Base-by-base conservation (phyloP, 805 yeast genomes). In the Dipodascopsis uninucleata region DNA sequence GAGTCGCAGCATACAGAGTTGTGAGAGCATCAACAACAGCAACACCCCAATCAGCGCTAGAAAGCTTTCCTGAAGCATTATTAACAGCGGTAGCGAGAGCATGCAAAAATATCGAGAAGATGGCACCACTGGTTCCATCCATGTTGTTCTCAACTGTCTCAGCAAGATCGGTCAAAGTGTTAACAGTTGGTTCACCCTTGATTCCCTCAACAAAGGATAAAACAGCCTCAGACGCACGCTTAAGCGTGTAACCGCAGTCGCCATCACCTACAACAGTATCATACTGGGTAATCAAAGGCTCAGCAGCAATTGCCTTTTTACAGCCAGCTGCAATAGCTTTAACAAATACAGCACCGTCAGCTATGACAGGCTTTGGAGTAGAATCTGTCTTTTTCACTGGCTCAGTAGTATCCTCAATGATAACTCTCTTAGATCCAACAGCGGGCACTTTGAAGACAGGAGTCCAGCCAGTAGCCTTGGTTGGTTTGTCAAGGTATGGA, bases 121-220 rank as follows among this genome's bases (percentile, higher is more conserved):
- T 66, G 1, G 96, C 97, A 41, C 97, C 97, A 1, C 95, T 85
- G 0, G 97, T 90, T 39, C 97, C 97, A 41, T 97, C 97, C 97
- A 90, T 90, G 48, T 49, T 49, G 44, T 79, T 78, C 62, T 89
- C 97, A 28, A 89, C 87, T 17, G 83, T 64, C 44, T 87, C 95
- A 2, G 96, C 85, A 38, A 89, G 74, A 54, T 77, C 77, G n/a
- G 80, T 71, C 35, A 85, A 63, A 0, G 84, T 77, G 40, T 78
- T 71, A n/a, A 76, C 71, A 17, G 75, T 61, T 5, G 71, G 68
- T 2, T 61, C 52, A 14, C 45, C 28, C 20, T 64, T 62, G 24
- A 72, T 67, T 23, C 75, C 57, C 6, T 64, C 56, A 36, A 86
- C 66, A 17, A 78, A 77, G 8, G 72, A 67, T 34, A 78, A 64